These are phyloP conservation scores for Apiotrichum siamense DNA, from an alignment of 1,284 basidiomycete species.

Conservation along the genomic window DNA sequence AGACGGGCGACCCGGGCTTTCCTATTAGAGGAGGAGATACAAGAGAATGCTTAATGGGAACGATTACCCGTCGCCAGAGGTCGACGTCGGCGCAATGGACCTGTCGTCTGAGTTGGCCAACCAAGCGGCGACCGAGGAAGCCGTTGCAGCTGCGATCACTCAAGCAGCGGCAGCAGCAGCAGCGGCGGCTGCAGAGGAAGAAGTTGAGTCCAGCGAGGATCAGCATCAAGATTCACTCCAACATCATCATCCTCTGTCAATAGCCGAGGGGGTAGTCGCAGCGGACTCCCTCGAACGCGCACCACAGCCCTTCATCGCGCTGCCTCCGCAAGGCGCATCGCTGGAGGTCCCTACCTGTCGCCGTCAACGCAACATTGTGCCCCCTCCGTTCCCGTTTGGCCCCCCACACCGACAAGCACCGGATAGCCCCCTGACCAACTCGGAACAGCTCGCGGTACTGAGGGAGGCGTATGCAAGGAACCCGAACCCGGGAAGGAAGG, in stretches of 20 bases:
- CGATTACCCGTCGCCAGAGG: slow-evolving; percentile 7
- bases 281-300: too few species aligned
- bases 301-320: too few species aligned
- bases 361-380: not conserved
- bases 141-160: slow-evolving; percentile 21
- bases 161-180: slow-evolving; percentile 1
- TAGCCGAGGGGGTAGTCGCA: too few species aligned
- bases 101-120: slow-evolving; percentile 33
- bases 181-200: not conserved
- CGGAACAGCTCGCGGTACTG: slow-evolving; percentile 35
- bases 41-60: slow-evolving; percentile 16
- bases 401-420: slow-evolving; percentile 17
- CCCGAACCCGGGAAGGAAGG: slow-evolving; percentile 35
- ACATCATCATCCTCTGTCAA: too few species aligned
- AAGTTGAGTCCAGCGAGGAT: not conserved
- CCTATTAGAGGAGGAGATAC: too few species aligned
- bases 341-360: too few species aligned
- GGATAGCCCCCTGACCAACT: slow-evolving; percentile 14
- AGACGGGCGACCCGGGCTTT: not conserved
- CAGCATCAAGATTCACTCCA: too few species aligned
- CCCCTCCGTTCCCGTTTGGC: slow-evolving; percentile 12
- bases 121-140: slow-evolving; percentile 35
- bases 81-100: slow-evolving; percentile 24
- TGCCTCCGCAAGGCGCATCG: slow-evolving; percentile 15
- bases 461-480: slow-evolving; percentile 37